Percentiles rank a stretch among this genome's conserved stretches.
Conservation (phyloP, 176 grass and related monocot species). For the Carex myosuroides region DNA sequence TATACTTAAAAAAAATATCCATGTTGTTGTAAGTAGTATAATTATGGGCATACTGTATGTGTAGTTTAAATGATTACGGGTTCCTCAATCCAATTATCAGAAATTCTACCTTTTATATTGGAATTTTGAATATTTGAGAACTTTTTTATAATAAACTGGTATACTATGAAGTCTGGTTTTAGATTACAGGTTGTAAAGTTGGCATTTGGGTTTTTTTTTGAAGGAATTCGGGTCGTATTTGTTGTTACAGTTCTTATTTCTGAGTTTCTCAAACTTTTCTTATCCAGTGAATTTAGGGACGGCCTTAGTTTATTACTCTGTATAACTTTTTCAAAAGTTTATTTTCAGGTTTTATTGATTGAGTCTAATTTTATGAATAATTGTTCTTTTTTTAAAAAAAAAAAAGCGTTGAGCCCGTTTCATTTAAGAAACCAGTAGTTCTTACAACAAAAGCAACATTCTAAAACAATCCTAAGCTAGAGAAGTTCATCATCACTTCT, state of each 20-base stretch:
- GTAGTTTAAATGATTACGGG: neutral
- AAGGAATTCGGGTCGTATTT: neutral
- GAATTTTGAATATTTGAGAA: neutral
- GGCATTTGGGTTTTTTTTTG: neutral
- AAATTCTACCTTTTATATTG: neutral
- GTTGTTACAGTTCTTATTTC: neutral
- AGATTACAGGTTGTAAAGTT: neutral
- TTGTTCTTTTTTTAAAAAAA: neutral
- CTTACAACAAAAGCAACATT: too few relatives aligned
- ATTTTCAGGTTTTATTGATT: neutral
- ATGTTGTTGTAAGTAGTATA: neutral
- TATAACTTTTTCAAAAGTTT: neutral
- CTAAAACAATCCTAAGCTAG: too few relatives aligned
- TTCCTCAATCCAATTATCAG: neutral
- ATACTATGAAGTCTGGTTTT: neutral
- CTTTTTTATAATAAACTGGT: neutral
- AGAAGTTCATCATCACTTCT: too few relatives aligned
- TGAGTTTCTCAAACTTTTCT: neutral
- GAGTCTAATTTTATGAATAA: neutral
- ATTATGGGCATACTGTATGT: neutral
- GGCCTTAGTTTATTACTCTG: neutral
- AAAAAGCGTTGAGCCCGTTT: too few relatives aligned
- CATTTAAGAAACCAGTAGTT: too few relatives aligned
- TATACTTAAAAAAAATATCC: neutral
- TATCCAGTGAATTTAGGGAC: neutral